Percentiles rank a stretch among this genome's conserved stretches.
Conservation (phyloP, 2,329 filamentous ascomycete genomes). For the Microdochium bolleyi region DNA sequence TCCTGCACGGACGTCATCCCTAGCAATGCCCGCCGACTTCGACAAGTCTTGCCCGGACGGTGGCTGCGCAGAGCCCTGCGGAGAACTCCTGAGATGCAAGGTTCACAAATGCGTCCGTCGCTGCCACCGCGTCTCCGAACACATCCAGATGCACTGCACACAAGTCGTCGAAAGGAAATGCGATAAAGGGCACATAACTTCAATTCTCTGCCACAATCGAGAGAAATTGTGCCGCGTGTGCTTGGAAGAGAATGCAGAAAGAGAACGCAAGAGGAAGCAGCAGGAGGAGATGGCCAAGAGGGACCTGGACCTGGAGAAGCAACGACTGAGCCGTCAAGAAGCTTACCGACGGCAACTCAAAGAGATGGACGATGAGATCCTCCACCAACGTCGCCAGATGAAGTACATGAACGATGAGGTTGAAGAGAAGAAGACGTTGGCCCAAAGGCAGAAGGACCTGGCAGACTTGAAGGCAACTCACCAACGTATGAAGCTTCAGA, state of each 20-base stretch:
- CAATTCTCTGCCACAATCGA: constrained; percentile 34
- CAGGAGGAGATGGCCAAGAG: constrained; percentile 11
- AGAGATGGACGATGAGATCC: constrained; percentile 5
- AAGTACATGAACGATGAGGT: constrained; percentile 7
- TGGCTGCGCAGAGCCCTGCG: constrained; percentile 59
- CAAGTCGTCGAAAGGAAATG: constrained; percentile 29
- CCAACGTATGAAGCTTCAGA: background rate
- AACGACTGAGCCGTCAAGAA: constrained; percentile 32
- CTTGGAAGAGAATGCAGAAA: constrained; percentile 33
- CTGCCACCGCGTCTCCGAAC: constrained; percentile 56
- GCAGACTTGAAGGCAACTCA: background rate
- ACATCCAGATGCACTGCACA: constrained; percentile 36
- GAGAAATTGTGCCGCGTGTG: constrained; percentile 41
- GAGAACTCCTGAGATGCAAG: constrained; percentile 43
- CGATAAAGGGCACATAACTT: constrained; percentile 37
- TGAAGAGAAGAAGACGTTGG: constrained; percentile 7
- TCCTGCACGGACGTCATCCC: constrained; percentile 33
- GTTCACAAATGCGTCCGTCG: constrained; percentile 48
- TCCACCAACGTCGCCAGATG: background rate
- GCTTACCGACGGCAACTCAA: constrained; percentile 6
- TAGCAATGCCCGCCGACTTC: constrained; percentile 50
- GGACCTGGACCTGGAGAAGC: constrained; percentile 41
- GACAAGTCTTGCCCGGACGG: constrained; percentile 57
- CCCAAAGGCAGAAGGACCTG: background rate
- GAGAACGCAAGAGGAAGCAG: constrained; percentile 29